A percentile compares a stretch with the other conserved stretches of the same genome.
These are phyloP conservation scores for Ichthyophonus hoferi DNA, from an alignment of 208 protist species.

Conservation along the genomic window DNA sequence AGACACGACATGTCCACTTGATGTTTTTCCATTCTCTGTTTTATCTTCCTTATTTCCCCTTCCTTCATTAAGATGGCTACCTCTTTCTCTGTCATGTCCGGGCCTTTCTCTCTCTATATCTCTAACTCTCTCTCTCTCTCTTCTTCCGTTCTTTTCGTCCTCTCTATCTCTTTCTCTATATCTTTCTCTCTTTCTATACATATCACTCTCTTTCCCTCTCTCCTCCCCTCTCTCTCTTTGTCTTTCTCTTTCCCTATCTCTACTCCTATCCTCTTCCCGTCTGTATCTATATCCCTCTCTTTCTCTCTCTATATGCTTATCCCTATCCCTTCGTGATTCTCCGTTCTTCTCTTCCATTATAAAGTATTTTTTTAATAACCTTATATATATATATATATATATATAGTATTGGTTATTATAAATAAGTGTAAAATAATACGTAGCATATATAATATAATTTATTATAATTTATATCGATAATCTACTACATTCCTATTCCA, in stretches of 20 bases:
- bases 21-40: no score
- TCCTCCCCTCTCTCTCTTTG: neutral
- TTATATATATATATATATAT: no score
- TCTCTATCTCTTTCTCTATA: neutral
- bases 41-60: neutral
- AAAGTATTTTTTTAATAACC: no score
- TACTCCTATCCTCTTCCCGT: neutral
- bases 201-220: neutral
- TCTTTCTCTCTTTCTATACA: neutral
- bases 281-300: neutral
- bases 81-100: neutral
- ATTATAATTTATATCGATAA: no score
- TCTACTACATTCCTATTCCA: no score
- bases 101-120: neutral
- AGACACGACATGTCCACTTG: no score
- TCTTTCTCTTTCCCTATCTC: neutral
- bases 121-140: neutral
- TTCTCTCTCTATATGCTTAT: neutral
- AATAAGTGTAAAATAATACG: no score
- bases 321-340: neutral
- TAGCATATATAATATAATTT: no score
- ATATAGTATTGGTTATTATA: no score
- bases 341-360: neutral
- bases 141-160: neutral
- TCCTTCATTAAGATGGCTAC: neutral